Base-by-base conservation (phyloP, 2,329 filamentous ascomycete species). In the Gnomoniopsis sp. region DNA sequence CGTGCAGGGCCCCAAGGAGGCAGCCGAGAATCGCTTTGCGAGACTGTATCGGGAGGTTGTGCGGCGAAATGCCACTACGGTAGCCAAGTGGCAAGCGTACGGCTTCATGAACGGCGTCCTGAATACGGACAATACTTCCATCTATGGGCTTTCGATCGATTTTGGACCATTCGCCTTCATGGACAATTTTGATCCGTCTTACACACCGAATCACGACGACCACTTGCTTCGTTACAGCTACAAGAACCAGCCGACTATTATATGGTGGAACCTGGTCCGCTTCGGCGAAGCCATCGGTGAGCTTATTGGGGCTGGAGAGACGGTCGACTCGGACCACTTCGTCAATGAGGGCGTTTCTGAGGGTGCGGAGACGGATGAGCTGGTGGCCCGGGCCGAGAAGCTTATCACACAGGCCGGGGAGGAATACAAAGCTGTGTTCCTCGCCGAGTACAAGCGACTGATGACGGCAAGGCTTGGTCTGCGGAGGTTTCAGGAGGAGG, bases 81-180 rank as follows among this genome's bases (percentile, higher is more conserved):
- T 98, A 2, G 95, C 95, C 12, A 84, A 88, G 65, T 98, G 95
- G 93, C 96, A 99, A 76, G 92, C 91, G 0, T 98, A 98, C 69
- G 95, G 91, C n/a, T 99, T 99, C 76, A 98, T 96, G 82, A 99
- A 99, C 68, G 95, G 95, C 49, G 95, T 99, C 3, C 79, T 99
- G 59, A 99, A 99, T 74, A 98, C 95, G 0, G 95, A 99, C 71
- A 99, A 99, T 72, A 99, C 95, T 0, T 96, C 92, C 0, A 83
- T 99, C 53, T 87, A 87, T 57, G 95, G 95, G 0, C 77, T 99
- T 0, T 93, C 89, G 6, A 88, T 99, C 63, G 95, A 99, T 74
- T 99, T 93, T 70, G 95, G 95, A 0, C 95, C 95, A 0, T 99
- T 99, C 68, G 95, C 95, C 6, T 99, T 99, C 73, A 88, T 99